These are phyloP conservation scores for Lepidium africanum DNA, from an alignment of 345 rosid genomes.

Conservation along the genomic window DNA sequence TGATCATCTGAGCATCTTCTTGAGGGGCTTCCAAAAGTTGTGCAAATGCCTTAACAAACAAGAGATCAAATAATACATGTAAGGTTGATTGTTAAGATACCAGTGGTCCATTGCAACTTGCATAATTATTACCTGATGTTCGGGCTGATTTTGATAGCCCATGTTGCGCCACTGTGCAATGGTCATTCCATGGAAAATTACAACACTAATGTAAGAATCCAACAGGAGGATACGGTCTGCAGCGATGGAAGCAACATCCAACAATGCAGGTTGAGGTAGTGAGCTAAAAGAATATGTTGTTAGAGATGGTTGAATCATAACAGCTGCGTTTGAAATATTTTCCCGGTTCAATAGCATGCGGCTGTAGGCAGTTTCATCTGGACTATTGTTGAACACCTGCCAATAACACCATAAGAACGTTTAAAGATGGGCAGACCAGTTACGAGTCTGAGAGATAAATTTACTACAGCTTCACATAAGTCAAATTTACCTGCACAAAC, in stretches of 20 bases:
- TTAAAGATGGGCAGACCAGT: not conserved
- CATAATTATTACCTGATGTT: constrained; percentile 56
- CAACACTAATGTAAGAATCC: constrained; percentile 92
- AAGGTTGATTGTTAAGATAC: not conserved
- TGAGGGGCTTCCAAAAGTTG: constrained; percentile 84
- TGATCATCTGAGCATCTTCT: constrained; percentile 67
- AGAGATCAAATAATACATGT: constrained; percentile 5
- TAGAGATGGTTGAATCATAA: constrained; percentile 86
- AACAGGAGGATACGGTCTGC: constrained; percentile 87
- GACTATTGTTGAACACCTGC: constrained; percentile 35
- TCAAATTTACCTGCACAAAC: constrained; percentile 74
- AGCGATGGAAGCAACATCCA: constrained; percentile 94
- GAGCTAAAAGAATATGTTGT: constrained; percentile 85
- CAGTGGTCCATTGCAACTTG: not conserved
- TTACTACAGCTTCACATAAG: not conserved
- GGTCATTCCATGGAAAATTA: constrained; percentile 96
- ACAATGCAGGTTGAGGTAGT: constrained; percentile 78
- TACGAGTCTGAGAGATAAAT: not conserved
- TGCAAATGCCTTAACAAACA: constrained; percentile 38
- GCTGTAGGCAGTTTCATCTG: constrained; percentile 31
- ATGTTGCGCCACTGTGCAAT: constrained; percentile 98
- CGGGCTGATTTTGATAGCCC: constrained; percentile 94
- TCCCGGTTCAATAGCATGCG: constrained; percentile 30
- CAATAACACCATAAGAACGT: constrained; percentile 12
- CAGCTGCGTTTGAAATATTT: constrained; percentile 28